These are phyloP conservation scores for Piromyces finnis DNA, from an alignment of 192 early-diverging fungal species.

Conservation along the genomic window DNA sequence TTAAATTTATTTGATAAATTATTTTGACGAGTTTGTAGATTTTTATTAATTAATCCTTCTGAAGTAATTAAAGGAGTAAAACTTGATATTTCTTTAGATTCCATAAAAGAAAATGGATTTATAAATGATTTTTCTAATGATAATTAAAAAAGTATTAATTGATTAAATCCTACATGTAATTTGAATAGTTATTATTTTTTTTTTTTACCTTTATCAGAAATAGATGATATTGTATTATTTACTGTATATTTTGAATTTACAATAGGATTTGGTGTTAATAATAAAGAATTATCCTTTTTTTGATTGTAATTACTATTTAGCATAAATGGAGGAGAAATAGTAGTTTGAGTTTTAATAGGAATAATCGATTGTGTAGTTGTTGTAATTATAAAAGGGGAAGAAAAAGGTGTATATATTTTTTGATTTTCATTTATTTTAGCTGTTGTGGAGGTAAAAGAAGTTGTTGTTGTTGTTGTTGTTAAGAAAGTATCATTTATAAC, in stretches of 20 bases:
- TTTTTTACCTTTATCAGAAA: too few species aligned
- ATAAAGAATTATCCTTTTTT: neutral
- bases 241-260: too few species aligned
- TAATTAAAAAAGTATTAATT: too few species aligned
- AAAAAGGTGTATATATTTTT: neutral
- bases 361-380: neutral
- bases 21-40: neutral
- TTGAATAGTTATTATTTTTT: too few species aligned
- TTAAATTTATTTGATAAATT: neutral
- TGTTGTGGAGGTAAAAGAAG: neutral
- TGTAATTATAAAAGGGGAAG: neutral
- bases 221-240: too few species aligned
- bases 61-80: neutral
- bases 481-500: neutral
- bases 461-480: neutral
- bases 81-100: neutral
- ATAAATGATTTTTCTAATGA: too few species aligned
- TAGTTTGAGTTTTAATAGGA: neutral
- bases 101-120: neutral
- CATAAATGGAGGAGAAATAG: neutral
- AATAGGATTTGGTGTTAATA: too few species aligned
- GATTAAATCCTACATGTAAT: too few species aligned
- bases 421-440: neutral
- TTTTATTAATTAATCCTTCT: neutral
- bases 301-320: neutral